Conservation (phyloP, 2,329 filamentous ascomycete genomes). For the Fusarium verticillioides region DNA sequence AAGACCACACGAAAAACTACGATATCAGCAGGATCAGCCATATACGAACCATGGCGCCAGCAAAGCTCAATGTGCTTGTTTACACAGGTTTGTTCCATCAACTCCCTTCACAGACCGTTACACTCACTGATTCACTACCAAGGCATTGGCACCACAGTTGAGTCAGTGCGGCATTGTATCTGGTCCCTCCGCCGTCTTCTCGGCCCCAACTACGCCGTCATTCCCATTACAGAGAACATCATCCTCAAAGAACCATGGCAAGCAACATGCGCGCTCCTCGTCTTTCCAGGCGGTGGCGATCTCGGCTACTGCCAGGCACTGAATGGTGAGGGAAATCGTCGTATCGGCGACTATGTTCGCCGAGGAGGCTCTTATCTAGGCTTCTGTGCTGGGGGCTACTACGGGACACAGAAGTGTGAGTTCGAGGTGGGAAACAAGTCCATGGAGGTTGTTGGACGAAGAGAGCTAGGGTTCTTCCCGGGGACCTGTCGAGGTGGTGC, state of each 20-base stretch:
- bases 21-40: not conserved
- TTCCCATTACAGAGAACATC: conserved; percentile 80
- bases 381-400: conserved; percentile 95
- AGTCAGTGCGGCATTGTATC: conserved; percentile 90
- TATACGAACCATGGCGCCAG: conserved; percentile 65
- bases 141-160: conserved; percentile 87
- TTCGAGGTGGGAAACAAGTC: conserved; percentile 85
- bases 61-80: conserved; percentile 89
- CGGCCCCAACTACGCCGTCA: conserved; percentile 91
- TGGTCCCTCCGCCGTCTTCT: conserved; percentile 87
- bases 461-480: conserved; percentile 90
- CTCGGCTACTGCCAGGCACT: conserved; percentile 88
- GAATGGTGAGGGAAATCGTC: conserved; percentile 87
- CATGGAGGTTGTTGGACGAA: conserved; percentile 85
- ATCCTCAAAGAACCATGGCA: conserved; percentile 94
- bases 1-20: not conserved
- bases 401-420: conserved; percentile 82
- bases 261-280: conserved; percentile 85
- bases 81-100: conserved; percentile 77
- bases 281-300: conserved; percentile 95
- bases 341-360: conserved; percentile 86
- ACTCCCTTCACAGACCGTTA: not conserved
- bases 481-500: conserved; percentile 87
- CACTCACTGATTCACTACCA: conserved; percentile 11
- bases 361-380: conserved; percentile 88